These are phyloP conservation scores for Cyclocybe cylindracea DNA, from an alignment of 768 basidiomycete genomes.

Conservation along the genomic window DNA sequence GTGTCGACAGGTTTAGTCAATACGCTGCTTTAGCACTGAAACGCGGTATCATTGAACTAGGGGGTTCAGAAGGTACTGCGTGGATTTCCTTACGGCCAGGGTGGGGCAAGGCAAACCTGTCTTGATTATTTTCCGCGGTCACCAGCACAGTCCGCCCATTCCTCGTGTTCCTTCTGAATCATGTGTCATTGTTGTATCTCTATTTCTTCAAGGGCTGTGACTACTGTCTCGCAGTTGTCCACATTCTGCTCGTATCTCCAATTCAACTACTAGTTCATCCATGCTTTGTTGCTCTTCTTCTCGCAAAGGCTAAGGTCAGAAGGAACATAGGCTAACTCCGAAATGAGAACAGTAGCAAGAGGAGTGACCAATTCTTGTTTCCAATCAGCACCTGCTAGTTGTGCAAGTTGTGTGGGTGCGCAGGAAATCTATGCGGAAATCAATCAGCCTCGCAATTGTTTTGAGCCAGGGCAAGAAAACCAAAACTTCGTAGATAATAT, in stretches of 20 bases:
- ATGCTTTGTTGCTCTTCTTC: slow-evolving; percentile 43
- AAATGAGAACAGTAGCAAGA: slow-evolving; percentile 34
- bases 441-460: background rate
- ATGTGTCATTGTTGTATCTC: too few relatives aligned
- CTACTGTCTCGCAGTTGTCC: slow-evolving; percentile 38
- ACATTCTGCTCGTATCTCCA: slow-evolving; percentile 63
- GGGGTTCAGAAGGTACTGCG: slow-evolving; percentile 34
- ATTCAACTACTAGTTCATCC: slow-evolving; percentile 44
- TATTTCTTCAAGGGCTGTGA: background rate
- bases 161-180: too few relatives aligned
- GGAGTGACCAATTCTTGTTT: slow-evolving; percentile 1
- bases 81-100: slow-evolving; percentile 39
- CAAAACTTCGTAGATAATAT: slow-evolving; percentile 4
- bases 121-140: too few relatives aligned
- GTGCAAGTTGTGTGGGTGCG: slow-evolving; percentile 15
- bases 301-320: slow-evolving; percentile 33
- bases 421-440: slow-evolving; percentile 18
- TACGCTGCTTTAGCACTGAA: slow-evolving; percentile 41
- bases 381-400: slow-evolving; percentile 16
- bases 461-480: background rate
- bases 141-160: too few relatives aligned
- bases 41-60: slow-evolving; percentile 39
- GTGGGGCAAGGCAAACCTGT: slow-evolving; percentile 17
- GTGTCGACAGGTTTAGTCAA: slow-evolving; percentile 39
- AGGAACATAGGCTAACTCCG: slow-evolving; percentile 57